Conservation (phyloP, 2,329 filamentous ascomycete species). For the Orbilia ellipsospora region DNA sequence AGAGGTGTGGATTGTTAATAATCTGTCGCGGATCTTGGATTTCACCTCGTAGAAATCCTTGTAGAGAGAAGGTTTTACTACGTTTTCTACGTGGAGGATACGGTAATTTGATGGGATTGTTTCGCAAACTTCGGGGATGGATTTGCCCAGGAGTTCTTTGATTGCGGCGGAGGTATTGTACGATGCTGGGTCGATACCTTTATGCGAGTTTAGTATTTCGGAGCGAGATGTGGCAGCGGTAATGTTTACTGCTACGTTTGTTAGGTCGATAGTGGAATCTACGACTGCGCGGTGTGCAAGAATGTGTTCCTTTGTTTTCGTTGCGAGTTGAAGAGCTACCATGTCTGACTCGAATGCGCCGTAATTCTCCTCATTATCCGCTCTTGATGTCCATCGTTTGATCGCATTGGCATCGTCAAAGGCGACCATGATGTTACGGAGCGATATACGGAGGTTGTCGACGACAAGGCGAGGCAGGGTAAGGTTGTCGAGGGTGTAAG, state of each 20-base stretch:
- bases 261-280: not conserved
- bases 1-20: slow-evolving; percentile 55
- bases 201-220: slow-evolving; percentile 24
- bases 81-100: slow-evolving; percentile 63
- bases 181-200: slow-evolving; percentile 55
- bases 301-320: slow-evolving; percentile 43
- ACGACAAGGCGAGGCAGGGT: slow-evolving; percentile 51
- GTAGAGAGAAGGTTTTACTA: slow-evolving; percentile 61
- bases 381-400: slow-evolving; percentile 29
- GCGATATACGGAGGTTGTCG: slow-evolving; percentile 42
- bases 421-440: slow-evolving; percentile 44
- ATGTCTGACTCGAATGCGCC: slow-evolving; percentile 47
- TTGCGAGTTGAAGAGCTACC: slow-evolving; percentile 43
- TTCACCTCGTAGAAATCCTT: slow-evolving; percentile 60
- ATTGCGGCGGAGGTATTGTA: slow-evolving; percentile 58
- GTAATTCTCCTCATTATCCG: slow-evolving; percentile 36
- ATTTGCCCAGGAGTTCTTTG: slow-evolving; percentile 60
- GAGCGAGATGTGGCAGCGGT: slow-evolving; percentile 16
- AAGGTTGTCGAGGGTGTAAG: slow-evolving; percentile 54
- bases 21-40: slow-evolving; percentile 57
- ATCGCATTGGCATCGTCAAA: slow-evolving; percentile 36
- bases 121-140: slow-evolving; percentile 61
- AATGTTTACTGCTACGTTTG: not conserved
- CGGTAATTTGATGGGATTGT: slow-evolving; percentile 61
- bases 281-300: slow-evolving; percentile 33